These are phyloP conservation scores for Microcera coccophila DNA, from an alignment of 2,329 filamentous ascomycete genomes.

Conservation along the genomic window DNA sequence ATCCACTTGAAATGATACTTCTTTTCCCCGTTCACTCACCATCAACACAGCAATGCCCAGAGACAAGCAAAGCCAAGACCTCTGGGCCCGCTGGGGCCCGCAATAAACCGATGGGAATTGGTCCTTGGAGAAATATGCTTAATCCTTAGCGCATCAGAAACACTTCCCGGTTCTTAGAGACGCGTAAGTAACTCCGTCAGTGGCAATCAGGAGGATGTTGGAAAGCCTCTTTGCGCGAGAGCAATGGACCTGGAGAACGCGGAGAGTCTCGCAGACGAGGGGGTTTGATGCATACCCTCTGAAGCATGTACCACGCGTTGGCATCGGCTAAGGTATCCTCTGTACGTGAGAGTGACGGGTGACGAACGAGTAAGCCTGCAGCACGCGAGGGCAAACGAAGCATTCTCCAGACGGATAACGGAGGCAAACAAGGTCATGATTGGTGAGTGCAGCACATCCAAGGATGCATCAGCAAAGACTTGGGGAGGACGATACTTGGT, in stretches of 20 bases:
- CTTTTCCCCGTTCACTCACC: not conserved
- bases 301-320: not conserved
- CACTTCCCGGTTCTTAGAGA: not conserved
- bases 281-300: too few species aligned
- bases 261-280: too few species aligned
- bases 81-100: not conserved
- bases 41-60: not conserved
- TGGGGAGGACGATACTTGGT: too few species aligned
- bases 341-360: not conserved
- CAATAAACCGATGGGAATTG: not conserved
- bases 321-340: not conserved
- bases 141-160: slow-evolving; percentile 1
- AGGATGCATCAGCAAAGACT: too few species aligned
- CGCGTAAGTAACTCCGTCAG: not conserved
- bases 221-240: too few species aligned
- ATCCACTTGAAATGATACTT: not conserved
- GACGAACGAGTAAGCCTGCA: not conserved
- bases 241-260: too few species aligned
- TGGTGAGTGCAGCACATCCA: too few species aligned
- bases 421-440: too few species aligned
- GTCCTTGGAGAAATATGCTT: not conserved
- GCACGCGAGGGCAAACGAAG: not conserved
- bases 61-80: not conserved
- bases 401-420: too few species aligned
- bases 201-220: too few species aligned